These are phyloP conservation scores for Sarcodon sp. DNA, from an alignment of 768 basidiomycete genomes.

Conservation along the genomic window DNA sequence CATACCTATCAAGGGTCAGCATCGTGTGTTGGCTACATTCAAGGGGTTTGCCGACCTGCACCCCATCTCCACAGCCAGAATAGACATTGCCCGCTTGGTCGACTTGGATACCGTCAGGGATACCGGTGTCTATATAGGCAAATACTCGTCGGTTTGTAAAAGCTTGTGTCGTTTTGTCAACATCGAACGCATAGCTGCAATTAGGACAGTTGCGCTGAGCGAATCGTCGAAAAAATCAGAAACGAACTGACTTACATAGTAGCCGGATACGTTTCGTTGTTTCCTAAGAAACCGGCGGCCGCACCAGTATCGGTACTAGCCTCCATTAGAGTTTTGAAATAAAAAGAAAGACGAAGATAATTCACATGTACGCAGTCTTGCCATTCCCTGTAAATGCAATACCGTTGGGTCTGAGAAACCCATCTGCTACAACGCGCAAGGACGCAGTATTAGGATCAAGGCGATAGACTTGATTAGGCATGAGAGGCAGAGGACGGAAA, in stretches of 20 bases:
- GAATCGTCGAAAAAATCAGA: background rate
- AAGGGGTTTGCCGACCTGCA: slow-evolving; percentile 25
- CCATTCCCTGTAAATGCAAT: slow-evolving; percentile 55
- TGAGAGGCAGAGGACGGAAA: slow-evolving; percentile 47
- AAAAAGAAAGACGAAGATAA: slow-evolving; percentile 3
- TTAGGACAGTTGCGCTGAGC: background rate
- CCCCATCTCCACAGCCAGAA: slow-evolving; percentile 48
- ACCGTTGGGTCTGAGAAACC: slow-evolving; percentile 54
- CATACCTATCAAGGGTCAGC: slow-evolving; percentile 23
- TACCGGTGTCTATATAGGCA: slow-evolving; percentile 45
- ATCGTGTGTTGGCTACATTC: background rate
- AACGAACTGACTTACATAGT: slow-evolving; percentile 34
- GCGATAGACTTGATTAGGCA: slow-evolving; percentile 64
- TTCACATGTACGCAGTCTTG: slow-evolving; percentile 44
- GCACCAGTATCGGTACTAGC: slow-evolving; percentile 36
- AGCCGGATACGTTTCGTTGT: slow-evolving; percentile 39
- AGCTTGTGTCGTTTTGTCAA: slow-evolving; percentile 33
- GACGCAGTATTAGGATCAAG: slow-evolving; percentile 50
- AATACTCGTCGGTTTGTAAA: slow-evolving; percentile 48
- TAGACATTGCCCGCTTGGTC: slow-evolving; percentile 50
- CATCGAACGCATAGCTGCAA: slow-evolving; percentile 48
- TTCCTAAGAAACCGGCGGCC: slow-evolving; percentile 23
- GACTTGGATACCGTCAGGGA: slow-evolving; percentile 50
- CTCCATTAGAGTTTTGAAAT: slow-evolving; percentile 6
- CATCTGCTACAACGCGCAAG: slow-evolving; percentile 56